phyloP scores from a whole-genome alignment of 371 early-diverging fungal genomes.

The Haplosporangium sp. region DNA sequence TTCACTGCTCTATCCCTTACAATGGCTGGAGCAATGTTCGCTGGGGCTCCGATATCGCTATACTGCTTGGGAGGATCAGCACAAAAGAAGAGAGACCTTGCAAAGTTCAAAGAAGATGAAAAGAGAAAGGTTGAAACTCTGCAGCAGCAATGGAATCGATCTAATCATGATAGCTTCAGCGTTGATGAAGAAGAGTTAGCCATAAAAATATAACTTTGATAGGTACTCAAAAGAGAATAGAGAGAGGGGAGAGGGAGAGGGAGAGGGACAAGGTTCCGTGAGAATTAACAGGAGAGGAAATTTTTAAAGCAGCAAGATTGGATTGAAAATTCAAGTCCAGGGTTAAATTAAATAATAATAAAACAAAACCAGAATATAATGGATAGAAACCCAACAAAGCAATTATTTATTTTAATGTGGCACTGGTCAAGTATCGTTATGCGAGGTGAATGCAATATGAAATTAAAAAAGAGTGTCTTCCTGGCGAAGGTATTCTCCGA shows the following conservation, averaged over 20 bases:
- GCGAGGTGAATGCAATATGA: background rate
- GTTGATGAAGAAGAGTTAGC: constrained; percentile 9
- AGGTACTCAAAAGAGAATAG: constrained; percentile 4
- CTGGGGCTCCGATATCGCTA: constrained; percentile 28
- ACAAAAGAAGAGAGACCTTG: constrained; percentile 31
- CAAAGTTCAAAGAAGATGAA: constrained; percentile 42
- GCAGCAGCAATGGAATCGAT: constrained; percentile 3
- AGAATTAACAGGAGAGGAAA: constrained; percentile 5
- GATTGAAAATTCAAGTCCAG: background rate
- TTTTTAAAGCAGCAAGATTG: background rate
- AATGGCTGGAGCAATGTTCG: constrained; percentile 36
- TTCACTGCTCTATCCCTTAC: constrained; percentile 51
- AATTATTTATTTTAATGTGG: background rate
- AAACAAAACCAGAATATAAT: too few relatives aligned
- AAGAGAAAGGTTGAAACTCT: background rate
- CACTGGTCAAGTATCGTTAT: background rate
- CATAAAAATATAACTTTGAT: constrained; percentile 1
- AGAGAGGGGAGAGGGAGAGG: too few relatives aligned
- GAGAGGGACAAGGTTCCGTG: background rate
- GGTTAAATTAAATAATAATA: too few relatives aligned
- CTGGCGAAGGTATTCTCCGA: constrained; percentile 98
- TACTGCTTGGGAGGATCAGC: constrained; percentile 38
- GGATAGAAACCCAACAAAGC: too few relatives aligned
- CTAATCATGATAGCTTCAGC: constrained; percentile 11
- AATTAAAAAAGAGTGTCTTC: constrained; percentile 90